Evolutionary conservation across 352 stramenopile genomes (phyloP).

Genomic region (Globisporangium abappressorium): DNA sequence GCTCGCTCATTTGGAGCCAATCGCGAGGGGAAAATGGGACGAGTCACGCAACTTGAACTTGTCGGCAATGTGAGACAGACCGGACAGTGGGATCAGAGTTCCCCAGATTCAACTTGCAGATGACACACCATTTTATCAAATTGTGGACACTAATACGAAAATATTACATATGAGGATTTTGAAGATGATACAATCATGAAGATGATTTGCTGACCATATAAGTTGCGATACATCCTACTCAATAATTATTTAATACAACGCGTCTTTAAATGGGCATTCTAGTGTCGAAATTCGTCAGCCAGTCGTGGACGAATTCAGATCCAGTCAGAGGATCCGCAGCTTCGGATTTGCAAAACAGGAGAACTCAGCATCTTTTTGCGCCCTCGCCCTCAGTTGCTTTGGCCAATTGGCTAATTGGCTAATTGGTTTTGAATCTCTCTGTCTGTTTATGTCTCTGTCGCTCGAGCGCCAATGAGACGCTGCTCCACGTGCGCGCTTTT

Average conservation of each 20-base stretch:
- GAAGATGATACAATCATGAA: not conserved
- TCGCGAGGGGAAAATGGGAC: slow-evolving; percentile 14
- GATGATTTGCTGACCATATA: not conserved
- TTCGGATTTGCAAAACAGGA: slow-evolving; percentile 1
- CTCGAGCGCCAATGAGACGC: not conserved
- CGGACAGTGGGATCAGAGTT: not conserved
- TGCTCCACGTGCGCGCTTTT: slow-evolving; percentile 1
- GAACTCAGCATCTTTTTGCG: not conserved
- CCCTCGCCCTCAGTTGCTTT: not conserved
- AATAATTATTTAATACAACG: not conserved
- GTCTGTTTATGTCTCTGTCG: not conserved
- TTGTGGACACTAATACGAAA: not conserved
- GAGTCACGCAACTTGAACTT: slow-evolving; percentile 16
- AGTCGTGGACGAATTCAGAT: slow-evolving; percentile 6
- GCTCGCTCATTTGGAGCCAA: slow-evolving; percentile 7
- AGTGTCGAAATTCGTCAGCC: slow-evolving; percentile 1
- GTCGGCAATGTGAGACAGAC: slow-evolving; percentile 15
- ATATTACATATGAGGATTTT: not conserved
- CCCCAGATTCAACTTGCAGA: slow-evolving; percentile 10
- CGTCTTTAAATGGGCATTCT: not conserved
- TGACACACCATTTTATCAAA: not conserved
- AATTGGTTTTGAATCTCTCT: not conserved
- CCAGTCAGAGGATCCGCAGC: slow-evolving; percentile 5
- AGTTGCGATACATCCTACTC: not conserved
- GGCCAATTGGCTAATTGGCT: not conserved